These are phyloP conservation scores for Tuber calosporum DNA, from an alignment of 495 filamentous ascomycete species.

Conservation along the genomic window DNA sequence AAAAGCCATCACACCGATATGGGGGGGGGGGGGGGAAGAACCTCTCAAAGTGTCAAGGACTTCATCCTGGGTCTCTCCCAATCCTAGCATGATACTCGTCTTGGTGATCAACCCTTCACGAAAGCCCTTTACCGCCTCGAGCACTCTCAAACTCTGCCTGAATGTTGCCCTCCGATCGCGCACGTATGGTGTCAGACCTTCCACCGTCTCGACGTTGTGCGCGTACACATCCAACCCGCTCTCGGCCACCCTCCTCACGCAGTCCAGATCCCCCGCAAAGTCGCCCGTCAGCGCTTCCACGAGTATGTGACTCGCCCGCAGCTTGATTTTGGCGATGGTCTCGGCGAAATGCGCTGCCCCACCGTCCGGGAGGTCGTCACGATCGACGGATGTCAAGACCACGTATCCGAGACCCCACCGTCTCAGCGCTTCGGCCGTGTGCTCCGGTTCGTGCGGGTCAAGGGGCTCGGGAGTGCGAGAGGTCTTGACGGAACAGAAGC, in stretches of 20 bases:
- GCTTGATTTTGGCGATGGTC: conserved; percentile 88
- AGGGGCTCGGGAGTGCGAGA: conserved; percentile 67
- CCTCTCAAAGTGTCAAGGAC: conserved; percentile 68
- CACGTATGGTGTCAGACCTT: conserved; percentile 79
- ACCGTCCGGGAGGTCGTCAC: conserved; percentile 83
- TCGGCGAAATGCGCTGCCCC: conserved; percentile 88
- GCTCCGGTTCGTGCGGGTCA: conserved; percentile 92
- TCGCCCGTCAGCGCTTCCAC: conserved; percentile 97
- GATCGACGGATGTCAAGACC: conserved; percentile 85
- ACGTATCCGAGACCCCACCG: conserved; percentile 95
- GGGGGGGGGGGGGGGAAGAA: conserved; percentile 35
- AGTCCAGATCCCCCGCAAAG: conserved; percentile 71
- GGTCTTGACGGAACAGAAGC: conserved; percentile 96
- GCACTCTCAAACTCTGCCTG: conserved; percentile 71
- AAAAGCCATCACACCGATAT: background rate
- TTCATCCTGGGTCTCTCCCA: conserved; percentile 90
- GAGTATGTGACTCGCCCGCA: conserved; percentile 73
- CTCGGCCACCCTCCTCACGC: conserved; percentile 70
- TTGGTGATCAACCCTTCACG: conserved; percentile 79
- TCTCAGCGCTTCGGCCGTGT: conserved; percentile 86
- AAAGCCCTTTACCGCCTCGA: conserved; percentile 72
- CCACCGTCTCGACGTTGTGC: conserved; percentile 94
- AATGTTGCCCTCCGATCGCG: conserved; percentile 87
- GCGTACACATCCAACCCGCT: conserved; percentile 94
- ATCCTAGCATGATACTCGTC: conserved; percentile 91